Conservation (phyloP, 495 filamentous ascomycete genomes). For the Pseudomonodictys pantanalensis region DNA sequence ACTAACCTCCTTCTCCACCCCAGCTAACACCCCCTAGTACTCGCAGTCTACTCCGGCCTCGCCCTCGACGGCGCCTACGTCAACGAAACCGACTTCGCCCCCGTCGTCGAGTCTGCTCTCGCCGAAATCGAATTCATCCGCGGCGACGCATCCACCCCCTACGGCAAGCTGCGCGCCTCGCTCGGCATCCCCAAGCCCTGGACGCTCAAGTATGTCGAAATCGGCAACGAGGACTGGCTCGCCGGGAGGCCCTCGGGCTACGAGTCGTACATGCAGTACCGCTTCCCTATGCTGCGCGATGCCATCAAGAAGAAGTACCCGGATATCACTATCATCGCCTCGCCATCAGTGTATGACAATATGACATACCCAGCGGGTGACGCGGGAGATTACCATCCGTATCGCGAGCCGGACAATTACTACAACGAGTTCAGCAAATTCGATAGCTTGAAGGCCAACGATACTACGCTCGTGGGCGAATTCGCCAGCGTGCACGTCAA, state of each 20-base stretch:
- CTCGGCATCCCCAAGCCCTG: conserved; percentile 50
- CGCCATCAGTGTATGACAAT: conserved; percentile 14
- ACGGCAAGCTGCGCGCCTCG: conserved; percentile 47
- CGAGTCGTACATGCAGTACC: conserved; percentile 38
- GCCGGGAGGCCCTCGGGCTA: conserved; percentile 40
- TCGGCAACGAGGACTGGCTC: conserved; percentile 58
- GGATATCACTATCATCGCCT: conserved; percentile 38
- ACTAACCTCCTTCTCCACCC: background rate
- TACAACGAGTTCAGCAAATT: conserved; percentile 40
- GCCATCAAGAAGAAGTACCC: conserved; percentile 53
- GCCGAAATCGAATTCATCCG: conserved; percentile 36
- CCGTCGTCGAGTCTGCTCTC: conserved; percentile 32
- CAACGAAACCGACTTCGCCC: conserved; percentile 19
- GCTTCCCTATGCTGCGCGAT: conserved; percentile 46
- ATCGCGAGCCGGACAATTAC: conserved; percentile 37
- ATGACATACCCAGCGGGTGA: conserved; percentile 9
- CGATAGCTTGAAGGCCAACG: conserved; percentile 27
- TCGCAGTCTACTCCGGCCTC: conserved; percentile 62
- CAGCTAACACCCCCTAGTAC: conserved; percentile 34
- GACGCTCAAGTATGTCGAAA: conserved; percentile 50
- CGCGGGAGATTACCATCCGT: conserved; percentile 26
- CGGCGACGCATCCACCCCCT: conserved; percentile 37
- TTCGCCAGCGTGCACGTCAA: conserved; percentile 30
- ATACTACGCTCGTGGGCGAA: conserved; percentile 34
- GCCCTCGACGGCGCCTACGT: conserved; percentile 47